Percentiles rank a stretch among this genome's conserved stretches.
phyloP scores from a whole-genome alignment of 2,329 filamentous ascomycete genomes.

The Pleurostoma richardsiae region DNA sequence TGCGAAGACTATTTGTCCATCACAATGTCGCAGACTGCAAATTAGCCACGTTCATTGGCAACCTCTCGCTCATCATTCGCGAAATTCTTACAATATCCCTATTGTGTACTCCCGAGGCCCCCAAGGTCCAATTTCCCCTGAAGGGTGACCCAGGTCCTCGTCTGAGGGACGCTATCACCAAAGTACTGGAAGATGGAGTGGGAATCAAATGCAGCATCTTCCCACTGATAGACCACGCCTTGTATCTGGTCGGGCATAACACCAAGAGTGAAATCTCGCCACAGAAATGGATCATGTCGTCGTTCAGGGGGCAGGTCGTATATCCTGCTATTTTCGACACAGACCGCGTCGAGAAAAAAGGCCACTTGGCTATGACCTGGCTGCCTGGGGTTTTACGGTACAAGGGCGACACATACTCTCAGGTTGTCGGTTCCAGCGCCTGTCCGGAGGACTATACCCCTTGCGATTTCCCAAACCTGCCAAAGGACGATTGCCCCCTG shows the following conservation, averaged over 20 bases:
- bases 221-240: conserved; percentile 15
- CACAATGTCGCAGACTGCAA: no score
- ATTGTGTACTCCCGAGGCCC: not conserved
- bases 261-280: not conserved
- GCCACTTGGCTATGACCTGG: not conserved
- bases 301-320: not conserved
- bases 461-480: not conserved
- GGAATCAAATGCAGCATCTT: conserved; percentile 10
- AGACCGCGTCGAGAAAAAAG: not conserved
- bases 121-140: conserved; percentile 16
- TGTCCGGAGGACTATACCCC: not conserved
- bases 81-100: not conserved
- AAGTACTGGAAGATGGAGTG: no score
- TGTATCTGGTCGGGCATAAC: conserved; percentile 16
- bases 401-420: not conserved
- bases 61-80: not conserved
- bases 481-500: not conserved
- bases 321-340: not conserved
- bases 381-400: not conserved
- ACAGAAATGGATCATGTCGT: not conserved
- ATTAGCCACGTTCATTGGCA: no score
- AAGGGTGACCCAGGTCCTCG: no score
- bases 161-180: no score
- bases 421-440: not conserved
- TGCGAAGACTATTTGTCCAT: no score